phyloP scores from a whole-genome alignment of 805 yeast genomes.

The Metschnikowia similis region DNA sequence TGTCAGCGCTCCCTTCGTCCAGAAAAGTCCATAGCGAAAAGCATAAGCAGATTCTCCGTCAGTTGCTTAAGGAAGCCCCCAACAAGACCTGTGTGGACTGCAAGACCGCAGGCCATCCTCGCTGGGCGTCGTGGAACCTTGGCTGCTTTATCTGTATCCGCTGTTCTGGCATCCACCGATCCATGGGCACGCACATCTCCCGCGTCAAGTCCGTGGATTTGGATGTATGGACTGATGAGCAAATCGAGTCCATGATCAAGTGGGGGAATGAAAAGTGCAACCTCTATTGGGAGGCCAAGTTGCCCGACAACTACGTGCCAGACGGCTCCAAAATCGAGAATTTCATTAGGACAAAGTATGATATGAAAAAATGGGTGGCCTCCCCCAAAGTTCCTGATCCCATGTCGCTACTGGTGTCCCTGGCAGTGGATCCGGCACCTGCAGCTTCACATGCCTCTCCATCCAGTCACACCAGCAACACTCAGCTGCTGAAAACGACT shows the following conservation, averaged over 20 bases:
- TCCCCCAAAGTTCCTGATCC: conserved; percentile 61
- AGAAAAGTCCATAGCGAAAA: conserved; percentile 45
- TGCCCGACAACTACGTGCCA: conserved; percentile 70
- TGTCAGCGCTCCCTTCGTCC: conserved; percentile 39
- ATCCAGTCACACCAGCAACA: neutral
- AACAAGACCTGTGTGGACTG: conserved; percentile 90
- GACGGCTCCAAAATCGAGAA: conserved; percentile 81
- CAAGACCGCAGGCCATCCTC: conserved; percentile 81
- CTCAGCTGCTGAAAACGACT: neutral
- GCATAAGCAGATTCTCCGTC: conserved; percentile 68
- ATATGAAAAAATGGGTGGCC: conserved; percentile 78
- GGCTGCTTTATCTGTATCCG: conserved; percentile 92
- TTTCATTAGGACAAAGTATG: conserved; percentile 90
- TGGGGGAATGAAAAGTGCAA: conserved; percentile 88
- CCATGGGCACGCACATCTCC: conserved; percentile 93
- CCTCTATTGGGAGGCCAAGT: conserved; percentile 74
- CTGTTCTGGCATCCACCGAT: conserved; percentile 93
- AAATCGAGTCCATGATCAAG: conserved; percentile 69
- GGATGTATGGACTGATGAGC: conserved; percentile 96
- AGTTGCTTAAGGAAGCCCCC: conserved; percentile 68
- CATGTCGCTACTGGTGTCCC: conserved; percentile 23
- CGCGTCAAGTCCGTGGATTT: conserved; percentile 90
- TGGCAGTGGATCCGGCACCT: neutral
- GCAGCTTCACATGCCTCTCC: neutral
- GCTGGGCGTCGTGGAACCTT: conserved; percentile 97